Base-by-base conservation (phyloP, 805 yeast genomes). In the Grigorovia transvaalensis region DNA sequence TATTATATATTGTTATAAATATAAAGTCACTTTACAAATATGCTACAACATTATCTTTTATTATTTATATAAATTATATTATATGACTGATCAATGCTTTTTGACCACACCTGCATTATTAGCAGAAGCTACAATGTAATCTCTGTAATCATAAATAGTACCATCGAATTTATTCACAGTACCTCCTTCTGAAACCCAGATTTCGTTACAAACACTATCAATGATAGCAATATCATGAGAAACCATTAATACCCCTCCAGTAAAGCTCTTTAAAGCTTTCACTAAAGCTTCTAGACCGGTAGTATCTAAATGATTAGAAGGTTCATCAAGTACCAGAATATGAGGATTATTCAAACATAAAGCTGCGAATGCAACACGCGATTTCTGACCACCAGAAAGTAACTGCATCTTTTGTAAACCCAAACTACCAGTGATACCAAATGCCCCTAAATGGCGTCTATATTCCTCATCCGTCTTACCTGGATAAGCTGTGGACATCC, bases 351-450 rank as follows among this genome's bases (percentile, higher is more conserved):
- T 79, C 62, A 93, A 75, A 71, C 97, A 88, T 57, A 93, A 75
- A 15, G 96, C 91, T 9, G 99, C 98, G 72, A 93, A 93, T 0
- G 98, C 98, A 50, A 93, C 99, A 72, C 99, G 81, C 29, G 97
- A 89, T 69, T 93, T 93, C 67, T 93, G 99, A 75, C 99, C 99
- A 71, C 98, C 99, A 9, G 98, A 91, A 53, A 93, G 73, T 52
- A 85, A 73, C 61, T 81, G 81, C 84, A 93, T 88, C 68, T 85
- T 88, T 65, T 91, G 96, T 64, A 93, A 73, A 53, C 97, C 96
- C 48, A 91, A 74, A 7, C 96, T 76, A 53, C 99, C 99, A 5
- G 96, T 88, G 56, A 93, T 91, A 69, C 99, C 99, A 70, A 93
- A 93, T 0, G 96, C 85, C 50, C 99, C 99, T 59, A 93, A 76